Percentiles rank a stretch among this genome's conserved stretches.
phyloP scores from a whole-genome alignment of 805 yeast species.

The Torulaspora franciscae region DNA sequence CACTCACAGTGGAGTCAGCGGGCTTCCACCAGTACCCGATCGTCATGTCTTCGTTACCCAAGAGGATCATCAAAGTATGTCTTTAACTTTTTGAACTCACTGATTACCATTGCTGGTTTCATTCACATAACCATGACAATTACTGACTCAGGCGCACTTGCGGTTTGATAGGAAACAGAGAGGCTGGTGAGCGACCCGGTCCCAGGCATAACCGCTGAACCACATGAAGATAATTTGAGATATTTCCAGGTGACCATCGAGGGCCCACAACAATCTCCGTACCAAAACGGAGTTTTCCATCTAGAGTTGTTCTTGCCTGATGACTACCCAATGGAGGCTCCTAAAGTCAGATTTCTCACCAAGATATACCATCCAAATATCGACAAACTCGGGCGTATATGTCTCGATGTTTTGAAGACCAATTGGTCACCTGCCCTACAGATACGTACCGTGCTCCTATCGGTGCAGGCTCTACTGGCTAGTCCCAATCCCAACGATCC shows the following conservation, averaged over 20 bases:
- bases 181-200: conserved; percentile 90
- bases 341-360: conserved; percentile 89
- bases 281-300: conserved; percentile 76
- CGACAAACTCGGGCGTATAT: conserved; percentile 90
- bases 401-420: conserved; percentile 88
- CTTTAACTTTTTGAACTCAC: not conserved
- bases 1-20: too few relatives aligned
- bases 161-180: conserved; percentile 66
- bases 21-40: not conserved
- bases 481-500: conserved; percentile 99
- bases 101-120: not conserved
- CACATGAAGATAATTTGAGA: conserved; percentile 90
- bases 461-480: conserved; percentile 89
- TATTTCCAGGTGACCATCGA: conserved; percentile 88
- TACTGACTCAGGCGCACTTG: conserved; percentile 4
- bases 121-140: not conserved
- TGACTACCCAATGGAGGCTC: conserved; percentile 98
- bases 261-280: conserved; percentile 90
- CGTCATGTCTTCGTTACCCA: conserved; percentile 53
- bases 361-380: conserved; percentile 95
- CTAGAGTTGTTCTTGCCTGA: conserved; percentile 89
- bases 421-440: conserved; percentile 98
- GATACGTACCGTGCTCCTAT: conserved; percentile 83
- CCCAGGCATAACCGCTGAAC: conserved; percentile 89
- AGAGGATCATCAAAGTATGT: conserved; percentile 81